phyloP scores from a whole-genome alignment of 2,329 filamentous ascomycete species.

The Fonsecaea pedrosoi region DNA sequence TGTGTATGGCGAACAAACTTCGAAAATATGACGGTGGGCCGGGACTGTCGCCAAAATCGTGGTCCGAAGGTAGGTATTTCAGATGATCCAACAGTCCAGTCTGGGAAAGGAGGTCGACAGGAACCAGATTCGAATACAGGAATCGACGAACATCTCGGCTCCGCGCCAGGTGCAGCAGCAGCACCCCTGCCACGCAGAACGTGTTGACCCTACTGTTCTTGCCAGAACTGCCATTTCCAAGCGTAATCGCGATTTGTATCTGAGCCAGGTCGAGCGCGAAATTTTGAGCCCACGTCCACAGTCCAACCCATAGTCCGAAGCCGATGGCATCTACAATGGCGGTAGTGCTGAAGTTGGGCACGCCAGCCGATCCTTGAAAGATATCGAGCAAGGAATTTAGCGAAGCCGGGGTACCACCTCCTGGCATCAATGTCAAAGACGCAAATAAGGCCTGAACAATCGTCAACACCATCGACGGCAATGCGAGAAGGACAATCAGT shows the following conservation, averaged over 20 bases:
- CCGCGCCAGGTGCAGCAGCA: conserved; percentile 54
- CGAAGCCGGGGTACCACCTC: conserved; percentile 72
- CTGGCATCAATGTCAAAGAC: conserved; percentile 88
- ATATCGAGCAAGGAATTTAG: conserved; percentile 85
- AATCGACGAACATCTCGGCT: conserved; percentile 59
- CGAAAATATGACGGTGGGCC: conserved; percentile 53
- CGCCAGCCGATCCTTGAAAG: conserved; percentile 84
- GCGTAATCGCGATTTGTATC: conserved; percentile 87
- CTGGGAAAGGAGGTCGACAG: conserved; percentile 52
- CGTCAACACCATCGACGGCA: conserved; percentile 85
- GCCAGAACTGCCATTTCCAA: conserved; percentile 74
- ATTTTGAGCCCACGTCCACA: conserved; percentile 86
- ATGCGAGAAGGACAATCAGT: conserved; percentile 90
- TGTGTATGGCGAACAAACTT: conserved; percentile 57
- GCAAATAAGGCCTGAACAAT: conserved; percentile 92
- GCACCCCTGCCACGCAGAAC: conserved; percentile 54
- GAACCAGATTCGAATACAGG: conserved; percentile 53
- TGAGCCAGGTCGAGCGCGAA: conserved; percentile 89
- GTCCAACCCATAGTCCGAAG: conserved; percentile 82
- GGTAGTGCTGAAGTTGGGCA: conserved; percentile 83
- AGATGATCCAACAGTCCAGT: conserved; percentile 53
- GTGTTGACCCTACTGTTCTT: conserved; percentile 56
- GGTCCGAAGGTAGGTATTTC: conserved; percentile 51
- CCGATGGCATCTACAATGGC: conserved; percentile 83
- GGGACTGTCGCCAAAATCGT: conserved; percentile 47